Conservation (phyloP, 805 yeast species). For the Kluyveromyces nonfermentans region DNA sequence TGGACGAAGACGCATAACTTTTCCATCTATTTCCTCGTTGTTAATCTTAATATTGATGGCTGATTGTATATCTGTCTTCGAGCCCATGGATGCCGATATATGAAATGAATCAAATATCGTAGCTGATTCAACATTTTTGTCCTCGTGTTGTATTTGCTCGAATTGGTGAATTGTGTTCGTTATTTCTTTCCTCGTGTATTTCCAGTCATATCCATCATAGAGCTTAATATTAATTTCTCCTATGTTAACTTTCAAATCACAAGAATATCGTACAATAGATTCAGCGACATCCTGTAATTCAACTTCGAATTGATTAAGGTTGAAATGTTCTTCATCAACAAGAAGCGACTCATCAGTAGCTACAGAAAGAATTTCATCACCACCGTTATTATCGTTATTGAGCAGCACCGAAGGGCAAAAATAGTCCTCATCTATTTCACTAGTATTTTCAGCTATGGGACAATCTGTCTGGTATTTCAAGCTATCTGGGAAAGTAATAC, state of each 20-base stretch:
- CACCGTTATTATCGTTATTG: slow-evolving; percentile 8
- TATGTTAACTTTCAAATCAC: background rate
- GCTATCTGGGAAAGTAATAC: slow-evolving; percentile 48
- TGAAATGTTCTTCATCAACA: slow-evolving; percentile 13
- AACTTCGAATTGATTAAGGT: slow-evolving; percentile 2
- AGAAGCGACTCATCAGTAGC: slow-evolving; percentile 9
- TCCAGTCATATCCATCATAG: slow-evolving; percentile 93
- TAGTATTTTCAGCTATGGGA: slow-evolving; percentile 32
- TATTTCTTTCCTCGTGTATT: slow-evolving; percentile 59
- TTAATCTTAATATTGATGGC: slow-evolving; percentile 46
- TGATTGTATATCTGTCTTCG: slow-evolving; percentile 36
- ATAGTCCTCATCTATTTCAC: slow-evolving; percentile 29
- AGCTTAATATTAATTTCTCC: slow-evolving; percentile 39
- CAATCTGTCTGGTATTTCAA: slow-evolving; percentile 41
- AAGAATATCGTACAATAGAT: background rate
- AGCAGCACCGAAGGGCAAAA: slow-evolving; percentile 11
- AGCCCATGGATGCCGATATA: slow-evolving; percentile 43
- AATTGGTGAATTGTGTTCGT: slow-evolving; percentile 54
- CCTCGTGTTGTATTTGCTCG: slow-evolving; percentile 29
- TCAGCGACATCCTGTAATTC: too few species aligned
- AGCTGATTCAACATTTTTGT: slow-evolving; percentile 8
- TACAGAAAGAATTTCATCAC: slow-evolving; percentile 21
- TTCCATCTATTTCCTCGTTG: slow-evolving; percentile 27
- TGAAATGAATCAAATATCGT: slow-evolving; percentile 62
- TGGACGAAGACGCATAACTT: slow-evolving; percentile 51